Evolutionary conservation across 371 early-diverging fungal genomes (phyloP).

Genomic region (Mucor piriformis): DNA sequence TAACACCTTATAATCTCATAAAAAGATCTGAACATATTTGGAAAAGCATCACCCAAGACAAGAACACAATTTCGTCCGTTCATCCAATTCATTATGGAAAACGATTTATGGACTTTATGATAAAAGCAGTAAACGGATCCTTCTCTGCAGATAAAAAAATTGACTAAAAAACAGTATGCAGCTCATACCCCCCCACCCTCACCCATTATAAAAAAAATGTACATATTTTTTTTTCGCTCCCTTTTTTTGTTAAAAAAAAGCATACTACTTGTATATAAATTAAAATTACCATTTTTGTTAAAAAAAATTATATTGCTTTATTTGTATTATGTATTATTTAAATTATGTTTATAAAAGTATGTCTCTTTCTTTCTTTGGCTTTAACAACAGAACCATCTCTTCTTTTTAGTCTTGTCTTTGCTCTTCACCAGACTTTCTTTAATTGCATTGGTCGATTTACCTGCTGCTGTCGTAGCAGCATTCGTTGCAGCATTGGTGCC

Average conservation of each 20-base stretch:
- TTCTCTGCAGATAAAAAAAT: slow-evolving; percentile 1
- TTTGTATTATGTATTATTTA: background rate
- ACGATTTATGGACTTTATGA: slow-evolving; percentile 88
- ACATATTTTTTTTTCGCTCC: no score
- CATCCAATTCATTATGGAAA: slow-evolving; percentile 82
- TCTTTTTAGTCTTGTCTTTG: slow-evolving; percentile 19
- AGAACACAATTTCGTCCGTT: slow-evolving; percentile 83
- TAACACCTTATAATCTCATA: slow-evolving; percentile 85
- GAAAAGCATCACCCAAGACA: slow-evolving; percentile 79
- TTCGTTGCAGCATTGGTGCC: background rate
- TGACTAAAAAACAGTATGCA: background rate
- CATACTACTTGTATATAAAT: background rate
- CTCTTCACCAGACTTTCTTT: background rate
- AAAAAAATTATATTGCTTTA: slow-evolving; percentile 1
- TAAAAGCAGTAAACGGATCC: slow-evolving; percentile 25
- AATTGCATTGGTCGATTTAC: background rate
- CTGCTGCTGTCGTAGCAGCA: slow-evolving; percentile 1
- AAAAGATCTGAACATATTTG: slow-evolving; percentile 86
- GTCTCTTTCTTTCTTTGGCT: no score
- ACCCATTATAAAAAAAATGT: no score
- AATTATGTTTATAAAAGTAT: background rate
- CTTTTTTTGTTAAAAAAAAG: no score
- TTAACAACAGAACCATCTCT: slow-evolving; percentile 21
- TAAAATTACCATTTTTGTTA: background rate
- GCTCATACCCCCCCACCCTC: background rate